Base-by-base conservation (phyloP, 495 filamentous ascomycete species). In the Cladorrhinum samala region DNA sequence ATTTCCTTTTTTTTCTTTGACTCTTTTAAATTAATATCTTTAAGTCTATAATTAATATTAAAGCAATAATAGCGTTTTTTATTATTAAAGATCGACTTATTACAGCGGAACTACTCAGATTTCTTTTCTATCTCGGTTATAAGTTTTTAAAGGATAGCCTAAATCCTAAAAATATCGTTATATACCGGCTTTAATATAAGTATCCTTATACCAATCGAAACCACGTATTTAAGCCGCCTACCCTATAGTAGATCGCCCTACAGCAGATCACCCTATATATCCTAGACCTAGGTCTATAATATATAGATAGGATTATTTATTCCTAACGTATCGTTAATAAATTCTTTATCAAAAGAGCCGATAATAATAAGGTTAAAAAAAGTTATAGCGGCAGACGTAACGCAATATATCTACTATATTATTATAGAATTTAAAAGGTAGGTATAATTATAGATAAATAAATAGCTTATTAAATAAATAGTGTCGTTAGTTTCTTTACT, bases 311-410 rank as follows among this genome's bases (percentile, higher is more conserved):
- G 77, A 49, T 80, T 80, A 57, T 77, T 78, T 2, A 55, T 60
- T 27, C 72, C 70, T 7, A 59, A 52, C 1, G 63, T 68, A 7
- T 72, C 70, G 50, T 77, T 73, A n/a, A 71, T 63, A 53, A 74
- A 78, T 30, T 61, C 27, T 52, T 64, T 53, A 6, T 61, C 50
- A 19, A 57, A 56, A 30, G 58, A 56, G 11, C 71, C 70, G 45
- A 79, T 69, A 2, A 55, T 39, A 16, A 79, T 67, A 0, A 72
- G 67, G 14, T 75, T 69, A 62, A 79, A 80, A 56, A 79, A 76
- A 21, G 71, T 60, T 8, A 68, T 60, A 1, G 68, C 68, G 11
- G 76, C 72, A 11, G 73, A 75, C 6, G 69, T 73, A 1, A 76
- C 76, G 20, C 65, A 59, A 39, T 62, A 68, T 8, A 72, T 77